Conservation (phyloP, 1,284 basidiomycete genomes). For the Ceratobasidium sp. region DNA sequence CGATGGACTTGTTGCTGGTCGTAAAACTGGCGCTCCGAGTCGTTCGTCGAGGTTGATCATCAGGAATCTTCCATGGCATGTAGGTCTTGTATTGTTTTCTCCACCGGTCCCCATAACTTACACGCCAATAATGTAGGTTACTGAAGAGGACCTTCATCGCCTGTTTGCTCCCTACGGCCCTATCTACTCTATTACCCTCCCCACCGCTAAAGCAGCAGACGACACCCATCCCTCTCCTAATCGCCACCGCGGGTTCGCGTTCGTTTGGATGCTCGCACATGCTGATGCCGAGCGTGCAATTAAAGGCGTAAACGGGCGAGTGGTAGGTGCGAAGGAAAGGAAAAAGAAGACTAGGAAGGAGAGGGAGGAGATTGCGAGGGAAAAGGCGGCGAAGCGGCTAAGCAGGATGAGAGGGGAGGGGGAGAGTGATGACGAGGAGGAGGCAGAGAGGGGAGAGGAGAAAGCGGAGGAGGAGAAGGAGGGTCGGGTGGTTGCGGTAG, state of each 20-base stretch:
- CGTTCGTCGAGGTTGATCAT: conserved; percentile 89
- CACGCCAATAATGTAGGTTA: conserved; percentile 65
- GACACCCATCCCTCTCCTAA: conserved; percentile 54
- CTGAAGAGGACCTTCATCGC: conserved; percentile 87
- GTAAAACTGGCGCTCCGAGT: conserved; percentile 63
- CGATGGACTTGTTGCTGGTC: conserved; percentile 72
- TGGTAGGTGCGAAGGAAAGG: conserved; percentile 74
- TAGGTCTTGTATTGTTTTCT: conserved; percentile 50
- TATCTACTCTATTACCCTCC: conserved; percentile 88
- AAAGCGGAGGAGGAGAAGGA: conserved; percentile 55
- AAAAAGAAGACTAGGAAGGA: conserved; percentile 65
- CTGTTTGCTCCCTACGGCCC: conserved; percentile 92
- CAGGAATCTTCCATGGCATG: conserved; percentile 86
- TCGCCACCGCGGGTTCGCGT: conserved; percentile 89
- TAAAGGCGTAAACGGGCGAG: conserved; percentile 80
- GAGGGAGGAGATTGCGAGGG: conserved; percentile 51
- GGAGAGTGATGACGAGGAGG: conserved; percentile 57
- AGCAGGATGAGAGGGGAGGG: conserved; percentile 58
- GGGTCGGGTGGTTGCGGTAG: conserved; percentile 88
- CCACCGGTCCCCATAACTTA: conserved; percentile 11
- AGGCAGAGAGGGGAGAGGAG: conserved; percentile 59
- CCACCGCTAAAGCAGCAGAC: conserved; percentile 58
- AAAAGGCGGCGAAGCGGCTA: conserved; percentile 57
- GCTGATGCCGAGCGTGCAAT: conserved; percentile 90
- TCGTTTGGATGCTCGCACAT: conserved; percentile 92